Evolutionary conservation across 495 filamentous ascomycete species (phyloP), one percentile per base, ranked within the genome.

Genomic region (Tuber indicum): DNA sequence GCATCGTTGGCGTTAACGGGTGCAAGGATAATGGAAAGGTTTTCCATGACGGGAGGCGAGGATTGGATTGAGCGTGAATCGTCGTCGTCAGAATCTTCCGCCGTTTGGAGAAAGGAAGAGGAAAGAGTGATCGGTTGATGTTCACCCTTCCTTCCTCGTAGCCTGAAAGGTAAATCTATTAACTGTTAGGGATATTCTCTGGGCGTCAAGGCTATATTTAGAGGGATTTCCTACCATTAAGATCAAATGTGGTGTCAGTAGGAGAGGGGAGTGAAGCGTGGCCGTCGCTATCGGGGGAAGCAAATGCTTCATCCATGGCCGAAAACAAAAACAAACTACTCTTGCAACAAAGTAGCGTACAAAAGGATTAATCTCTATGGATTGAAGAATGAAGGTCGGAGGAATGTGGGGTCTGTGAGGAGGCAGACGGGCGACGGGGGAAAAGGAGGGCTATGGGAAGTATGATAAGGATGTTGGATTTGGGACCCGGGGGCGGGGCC

Each of bases 211-310:
- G 46, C 10, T 69, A 39, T 39, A 23, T 42, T 32, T n/a, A 32
- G 32, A 32, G 44, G 71, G 71, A 23, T 42, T 26, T 47, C 74
- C 39, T 80, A 81, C 81, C 72, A 43, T 78, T 82, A 2, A 82
- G 71, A 47, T 83, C 79, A 62, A 83, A 83, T 43, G 81, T 82
- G 21, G 78, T 83, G 44, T 82, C 81, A 3, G 77, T 82, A 49
- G 81, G 81, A 39, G 81, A 83, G 9, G 81, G 81, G 42, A 83
- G 81, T 16, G 81, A 80, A 52, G 75, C 81, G 72, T 83, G 81
- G 32, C 81, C 81, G 47, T 83, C 81, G 81, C 81, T 83, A 58
- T 82, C 81, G 49, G 81, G 81, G 46, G 81, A 83, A 75, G 81
- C 81, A 62, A 78, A 83, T 17, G 73, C 81, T 71, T 82, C 81